Base-by-base conservation (phyloP, 257 asterid species). In the Dorcoceras hygrometricum region DNA sequence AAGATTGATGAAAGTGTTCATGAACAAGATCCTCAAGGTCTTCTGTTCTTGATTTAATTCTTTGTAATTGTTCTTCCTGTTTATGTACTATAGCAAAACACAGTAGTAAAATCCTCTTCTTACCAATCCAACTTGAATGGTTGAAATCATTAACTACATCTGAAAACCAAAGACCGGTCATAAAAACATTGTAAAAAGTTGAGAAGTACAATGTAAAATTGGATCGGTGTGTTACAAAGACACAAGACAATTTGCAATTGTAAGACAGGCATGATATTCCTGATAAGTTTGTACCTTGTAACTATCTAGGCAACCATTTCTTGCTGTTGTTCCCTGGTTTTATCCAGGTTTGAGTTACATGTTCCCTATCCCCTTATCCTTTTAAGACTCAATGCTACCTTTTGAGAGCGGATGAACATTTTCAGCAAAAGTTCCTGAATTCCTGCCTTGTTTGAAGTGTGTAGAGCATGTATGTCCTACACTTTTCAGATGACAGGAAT, bases 1-100 rank as follows among this genome's bases (percentile, higher is more conserved):
- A 50, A 78, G 90, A 75, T 67, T 86, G 82, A 80, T 86, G 66
- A 85, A 84, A 73, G 88, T 86, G 67, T 78, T 82, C 77, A 74
- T 72, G 68, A 86, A 86, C 84, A 86, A 72, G 75, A 86, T 86
- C 67, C 77, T 76, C 78, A 86, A 84, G 94, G 90, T 86, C 66
- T 59, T 63, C 48, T 55, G 53, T 62, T 77, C 69, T 36, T 34
- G n/a, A 53, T 39, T 76, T 20, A 65, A 51, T 72, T 34, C 66
- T 54, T 27, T 54, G 24, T 55, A 71, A 59, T 62, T 63, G 63
- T 62, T 63, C 24, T 55, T 63, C 39, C 20, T 32, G 60, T 22
- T 29, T 57, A 11, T n/a, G 23, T 62, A 59, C 54, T 63, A 26
- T 16, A 67, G 23, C 39, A 46, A 23, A 65, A 32, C 53, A 25